These are phyloP conservation scores for Gelatoporia subvermispora DNA, from an alignment of 768 basidiomycete genomes.

Conservation along the genomic window DNA sequence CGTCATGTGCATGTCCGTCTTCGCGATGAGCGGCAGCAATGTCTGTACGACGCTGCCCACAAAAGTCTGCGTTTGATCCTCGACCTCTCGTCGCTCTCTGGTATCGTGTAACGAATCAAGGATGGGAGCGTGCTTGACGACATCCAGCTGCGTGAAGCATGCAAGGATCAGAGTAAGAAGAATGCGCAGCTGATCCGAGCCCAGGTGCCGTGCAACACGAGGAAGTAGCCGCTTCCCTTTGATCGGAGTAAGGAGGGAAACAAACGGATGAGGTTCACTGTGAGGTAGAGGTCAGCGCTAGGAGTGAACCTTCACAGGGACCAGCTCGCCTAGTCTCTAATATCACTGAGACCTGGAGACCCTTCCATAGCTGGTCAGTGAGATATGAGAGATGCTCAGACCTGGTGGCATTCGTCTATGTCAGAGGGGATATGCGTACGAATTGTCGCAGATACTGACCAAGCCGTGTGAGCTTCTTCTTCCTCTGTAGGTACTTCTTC, in stretches of 20 bases:
- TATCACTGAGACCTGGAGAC: constrained; percentile 81
- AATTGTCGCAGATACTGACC: constrained; percentile 33
- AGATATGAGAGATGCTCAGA: not conserved
- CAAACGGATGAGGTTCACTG: constrained; percentile 94
- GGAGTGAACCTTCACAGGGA: not conserved
- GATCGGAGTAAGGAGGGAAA: constrained; percentile 79
- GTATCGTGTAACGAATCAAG: constrained; percentile 66
- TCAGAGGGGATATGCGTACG: not conserved
- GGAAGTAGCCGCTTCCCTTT: constrained; percentile 95
- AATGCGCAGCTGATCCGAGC: constrained; percentile 74
- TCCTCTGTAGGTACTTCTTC: constrained; percentile 70
- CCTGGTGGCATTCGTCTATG: not conserved
- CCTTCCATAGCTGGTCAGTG: constrained; percentile 68
- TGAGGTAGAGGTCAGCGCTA: not conserved
- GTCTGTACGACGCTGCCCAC: constrained; percentile 82
- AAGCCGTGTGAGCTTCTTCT: constrained; percentile 35
- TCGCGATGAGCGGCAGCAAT: constrained; percentile 76
- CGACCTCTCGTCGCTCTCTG: constrained; percentile 60
- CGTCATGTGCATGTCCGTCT: constrained; percentile 74
- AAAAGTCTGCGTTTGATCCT: constrained; percentile 89
- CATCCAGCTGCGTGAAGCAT: constrained; percentile 91
- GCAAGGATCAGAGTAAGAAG: constrained; percentile 89
- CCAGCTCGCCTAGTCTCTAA: constrained; percentile 79
- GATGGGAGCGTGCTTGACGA: constrained; percentile 71
- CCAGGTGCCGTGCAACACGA: constrained; percentile 80